Base-by-base conservation (phyloP, 805 yeast species). In the Ogataea dorogensis region DNA sequence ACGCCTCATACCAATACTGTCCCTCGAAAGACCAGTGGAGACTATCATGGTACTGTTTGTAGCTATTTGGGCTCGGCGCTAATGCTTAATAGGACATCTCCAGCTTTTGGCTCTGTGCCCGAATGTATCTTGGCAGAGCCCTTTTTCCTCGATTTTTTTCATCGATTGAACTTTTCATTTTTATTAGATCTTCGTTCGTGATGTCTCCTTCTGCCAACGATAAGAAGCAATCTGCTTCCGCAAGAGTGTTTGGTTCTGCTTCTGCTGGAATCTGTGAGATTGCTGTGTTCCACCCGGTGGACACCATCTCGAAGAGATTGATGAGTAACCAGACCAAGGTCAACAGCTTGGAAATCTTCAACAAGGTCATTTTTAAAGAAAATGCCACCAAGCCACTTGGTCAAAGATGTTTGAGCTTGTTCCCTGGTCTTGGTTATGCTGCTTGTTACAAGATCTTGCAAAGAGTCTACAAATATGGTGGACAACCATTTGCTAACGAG, bases 371-470 rank as follows among this genome's bases (percentile, higher is more conserved):
- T 43, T 93, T 93, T 73, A 79, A 81, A 58, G 84, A 84, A 39
- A 79, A 81, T 53, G 94, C 95, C 18, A 58, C 70, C 33, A 80
- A 85, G 49, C 73, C 93, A 4, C 53, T 87, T 2, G 78, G 79
- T 15, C 72, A 76, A 43, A 77, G 97, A 62, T 57, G 86, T 28
- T 67, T 86, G 47, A 82, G 97, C 8, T 72, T 93, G 46, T 93
- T 93, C 70, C 98, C 99, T 13, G 99, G 99, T 61, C 75, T 93
- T 47, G 98, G 98, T 17, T 93, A 93, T 59, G 98, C 98, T 46
- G 98, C 98, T 30, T 86, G 88, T 49, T 93, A 93, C 73, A 93
- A 93, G 67, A 83, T 93, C 51, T 70, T 91, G 51, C 99, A 93
- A 68, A 80, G 99, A 70, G 97, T 93, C 38, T 93, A 93, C 77